Evolutionary conservation across 192 early-diverging fungal species (phyloP), one percentile per base, ranked within the genome.

Genomic region (Jimgerdemannia flammicorona): DNA sequence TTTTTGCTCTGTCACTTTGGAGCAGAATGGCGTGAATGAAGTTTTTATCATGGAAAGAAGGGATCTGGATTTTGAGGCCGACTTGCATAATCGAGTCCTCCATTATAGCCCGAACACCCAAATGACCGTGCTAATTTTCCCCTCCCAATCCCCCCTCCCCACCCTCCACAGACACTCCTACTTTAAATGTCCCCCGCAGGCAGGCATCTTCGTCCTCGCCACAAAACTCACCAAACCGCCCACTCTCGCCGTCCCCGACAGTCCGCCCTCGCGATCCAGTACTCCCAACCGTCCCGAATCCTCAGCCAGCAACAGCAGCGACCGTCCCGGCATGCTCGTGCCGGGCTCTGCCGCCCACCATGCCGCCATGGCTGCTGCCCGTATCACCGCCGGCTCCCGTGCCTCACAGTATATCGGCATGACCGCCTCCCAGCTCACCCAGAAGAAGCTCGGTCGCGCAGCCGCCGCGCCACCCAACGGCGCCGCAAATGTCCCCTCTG

Each of bases 191-290:
- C 86, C 88, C 40, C 85, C 88, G 10, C 84, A 87, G 66, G 87
- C 86, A 8, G 94, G 94, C 19, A 80, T 95, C 44, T 95, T 94
- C 84, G 83, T 92, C 19, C 82, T 90, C 17, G 87, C 91, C 18
- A 87, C 89, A 40, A 93, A 93, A 68, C 65, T 81, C 3, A 49
- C 75, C 20, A 44, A 67, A 11, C 54, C 78, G 29, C 49, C 72
- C 18, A 78, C 67, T 40, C 40, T 41, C 19, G 40, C 8, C 40
- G 9, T 68, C 64, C 44, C 40, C 40, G 20, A 72, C 65, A 69
- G 74, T 44, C 70, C 78, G 67, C 73, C 79, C 70, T 66, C 74
- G 39, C 18, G 77, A 69, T 75, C 77, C 18, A 49, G 74, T 14
- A 66, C 77, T 20, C 75, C 79, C 63, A 75, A 68, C 43, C 18